Evolutionary conservation across 2,329 filamentous ascomycete species (phyloP).

Genomic region (Hypoxylon sp.): DNA sequence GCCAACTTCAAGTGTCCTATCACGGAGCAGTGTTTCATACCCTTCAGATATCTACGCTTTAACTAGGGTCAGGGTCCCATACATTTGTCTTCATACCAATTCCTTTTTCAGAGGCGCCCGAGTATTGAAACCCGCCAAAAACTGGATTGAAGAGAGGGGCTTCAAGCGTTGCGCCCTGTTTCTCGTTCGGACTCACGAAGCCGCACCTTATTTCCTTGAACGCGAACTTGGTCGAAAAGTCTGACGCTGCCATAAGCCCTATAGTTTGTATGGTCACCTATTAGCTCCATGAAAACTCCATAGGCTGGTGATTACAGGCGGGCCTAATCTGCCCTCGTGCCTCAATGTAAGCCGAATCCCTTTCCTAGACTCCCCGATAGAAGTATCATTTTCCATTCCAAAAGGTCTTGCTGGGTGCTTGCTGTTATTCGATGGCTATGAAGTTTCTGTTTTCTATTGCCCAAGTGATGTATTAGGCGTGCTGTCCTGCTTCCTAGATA

Average conservation of each 20-base stretch:
- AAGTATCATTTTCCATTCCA: background rate
- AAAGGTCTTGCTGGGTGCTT: constrained; percentile 1
- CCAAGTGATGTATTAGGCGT: background rate
- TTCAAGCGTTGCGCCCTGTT: constrained; percentile 13
- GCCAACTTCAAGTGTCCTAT: constrained; percentile 29
- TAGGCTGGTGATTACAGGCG: constrained; percentile 27
- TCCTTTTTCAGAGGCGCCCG: background rate
- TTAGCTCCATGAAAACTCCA: constrained; percentile 36
- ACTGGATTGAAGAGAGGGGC: constrained; percentile 2
- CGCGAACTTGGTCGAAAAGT: background rate
- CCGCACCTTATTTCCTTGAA: constrained; percentile 15
- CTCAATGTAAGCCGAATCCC: constrained; percentile 44
- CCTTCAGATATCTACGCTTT: constrained; percentile 16
- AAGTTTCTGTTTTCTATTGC: background rate
- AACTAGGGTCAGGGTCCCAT: background rate
- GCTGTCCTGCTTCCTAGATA: background rate
- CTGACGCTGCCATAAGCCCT: background rate
- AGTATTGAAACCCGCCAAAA: background rate
- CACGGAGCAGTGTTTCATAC: constrained; percentile 21
- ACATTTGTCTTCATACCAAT: background rate
- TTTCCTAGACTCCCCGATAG: background rate
- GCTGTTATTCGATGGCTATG: background rate
- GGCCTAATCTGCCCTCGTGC: constrained; percentile 31
- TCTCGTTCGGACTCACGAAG: constrained; percentile 3
- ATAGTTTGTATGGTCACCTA: constrained; percentile 5